phyloP scores from a whole-genome alignment of 2,329 filamentous ascomycete species.

The Aspergillus tamarii region DNA sequence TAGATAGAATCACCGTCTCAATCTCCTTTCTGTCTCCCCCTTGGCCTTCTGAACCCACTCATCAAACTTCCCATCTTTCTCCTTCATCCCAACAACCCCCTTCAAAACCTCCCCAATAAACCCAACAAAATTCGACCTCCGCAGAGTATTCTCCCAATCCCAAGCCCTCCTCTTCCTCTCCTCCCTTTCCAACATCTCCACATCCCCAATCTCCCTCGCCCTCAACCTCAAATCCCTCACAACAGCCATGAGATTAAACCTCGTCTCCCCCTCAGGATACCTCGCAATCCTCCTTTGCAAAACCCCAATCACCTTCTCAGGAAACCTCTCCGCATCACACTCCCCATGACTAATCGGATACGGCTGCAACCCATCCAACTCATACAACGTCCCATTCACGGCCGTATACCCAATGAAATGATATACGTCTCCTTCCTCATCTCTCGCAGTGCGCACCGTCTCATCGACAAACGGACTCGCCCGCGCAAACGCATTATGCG shows the following conservation, averaged over 20 bases:
- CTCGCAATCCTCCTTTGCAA: slow-evolving; percentile 79
- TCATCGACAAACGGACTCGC: slow-evolving; percentile 92
- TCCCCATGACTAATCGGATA: slow-evolving; percentile 86
- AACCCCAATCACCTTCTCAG: slow-evolving; percentile 81
- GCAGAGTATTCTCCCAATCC: slow-evolving; percentile 92
- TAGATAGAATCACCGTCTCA: slow-evolving; percentile 28
- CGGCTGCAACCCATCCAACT: slow-evolving; percentile 92
- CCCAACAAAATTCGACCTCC: slow-evolving; percentile 93
- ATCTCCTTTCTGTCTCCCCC: slow-evolving; percentile 45
- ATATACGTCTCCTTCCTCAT: slow-evolving; percentile 80
- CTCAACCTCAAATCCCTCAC: slow-evolving; percentile 77
- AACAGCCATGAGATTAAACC: slow-evolving; percentile 95
- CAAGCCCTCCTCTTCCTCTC: slow-evolving; percentile 82
- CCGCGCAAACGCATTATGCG: slow-evolving; percentile 88
- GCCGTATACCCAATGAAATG: slow-evolving; percentile 96
- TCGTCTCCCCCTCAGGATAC: slow-evolving; percentile 85
- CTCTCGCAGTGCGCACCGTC: slow-evolving; percentile 72
- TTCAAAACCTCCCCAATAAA: slow-evolving; percentile 91
- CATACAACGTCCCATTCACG: slow-evolving; percentile 79
- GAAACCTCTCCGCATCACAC: slow-evolving; percentile 72
- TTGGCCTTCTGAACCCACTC: slow-evolving; percentile 77
- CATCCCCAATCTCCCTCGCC: slow-evolving; percentile 80
- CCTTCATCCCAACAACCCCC: slow-evolving; percentile 76
- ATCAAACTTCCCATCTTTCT: slow-evolving; percentile 69
- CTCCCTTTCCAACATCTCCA: slow-evolving; percentile 76